Evolutionary conservation across 1,284 basidiomycete genomes (phyloP), one percentile per base, ranked within the genome.

Genomic region (Naganishia albida): DNA sequence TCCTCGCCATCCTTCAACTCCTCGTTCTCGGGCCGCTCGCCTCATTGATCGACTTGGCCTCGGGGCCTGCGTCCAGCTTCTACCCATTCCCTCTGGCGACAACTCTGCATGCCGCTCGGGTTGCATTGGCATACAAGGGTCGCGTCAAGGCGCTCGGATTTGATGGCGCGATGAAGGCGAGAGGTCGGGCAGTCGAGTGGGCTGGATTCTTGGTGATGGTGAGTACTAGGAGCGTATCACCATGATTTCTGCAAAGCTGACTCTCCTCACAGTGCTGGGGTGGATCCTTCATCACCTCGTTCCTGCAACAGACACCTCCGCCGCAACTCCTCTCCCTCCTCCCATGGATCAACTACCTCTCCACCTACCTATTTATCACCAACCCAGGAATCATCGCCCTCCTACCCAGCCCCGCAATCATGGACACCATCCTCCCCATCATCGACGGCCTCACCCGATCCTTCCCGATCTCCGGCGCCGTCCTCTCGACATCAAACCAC

Each of bases 201-300:
- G 63, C 63, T 40, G 67, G 67, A 15, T 68, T 43, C 46, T 48
- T 68, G 50, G 50, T 62, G 30, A 65, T 68, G 67, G 67, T 68
- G 25, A 49, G 64, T 49, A 18, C 8, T 28, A 13, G 13, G 12
- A 1, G 20, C 15, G 34, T 7, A 12, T 18, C n/a, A 1, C 8
- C 20, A 13, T 44, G 23, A 15, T 7, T 10, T 20, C 13, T n/a
- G 42, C 15, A 51, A 1, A 20, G 40, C 30, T 46, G 51, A 44
- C 23, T 8, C 30, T 15, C 28, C 25, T 23, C 1, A 4, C 23
- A 68, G 67, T 62, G 51, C 53, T 68, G 67, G 67, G 67, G 67
- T 34, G 67, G 67, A 49, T 56, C 56, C n/a, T 65, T 68, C 50
- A 49, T 68, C 40, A 65, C 59, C 53, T 62, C 67, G 13, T 60